Percentiles rank a stretch among this genome's conserved stretches.
Evolutionary conservation across 495 filamentous ascomycete genomes (phyloP).

Genomic region (Aspergillus wentii): DNA sequence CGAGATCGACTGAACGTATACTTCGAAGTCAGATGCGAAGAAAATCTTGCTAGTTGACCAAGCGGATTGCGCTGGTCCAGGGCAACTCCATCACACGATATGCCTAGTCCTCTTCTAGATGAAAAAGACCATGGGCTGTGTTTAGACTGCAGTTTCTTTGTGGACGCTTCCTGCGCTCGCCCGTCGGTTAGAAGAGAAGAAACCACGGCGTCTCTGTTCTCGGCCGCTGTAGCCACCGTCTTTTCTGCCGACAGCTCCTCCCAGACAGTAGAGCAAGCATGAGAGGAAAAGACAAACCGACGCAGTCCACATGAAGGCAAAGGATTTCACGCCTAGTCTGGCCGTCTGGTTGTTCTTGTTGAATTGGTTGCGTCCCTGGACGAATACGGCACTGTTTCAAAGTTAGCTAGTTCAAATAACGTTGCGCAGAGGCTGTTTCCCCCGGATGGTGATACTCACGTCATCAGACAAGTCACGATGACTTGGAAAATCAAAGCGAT

Average conservation of each 20-base stretch:
- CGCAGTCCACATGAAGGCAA: conserved; percentile 83
- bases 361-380: conserved; percentile 72
- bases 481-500: conserved; percentile 59
- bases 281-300: conserved; percentile 65
- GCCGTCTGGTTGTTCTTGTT: conserved; percentile 50
- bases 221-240: conserved; percentile 38
- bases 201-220: conserved; percentile 35
- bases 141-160: conserved; percentile 33
- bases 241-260: conserved; percentile 30
- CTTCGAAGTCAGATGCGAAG: no score
- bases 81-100: no score
- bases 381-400: conserved; percentile 59
- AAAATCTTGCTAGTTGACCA: no score
- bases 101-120: no score
- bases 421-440: not conserved
- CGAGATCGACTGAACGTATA: no score
- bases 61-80: no score
- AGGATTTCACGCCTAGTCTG: conserved; percentile 64
- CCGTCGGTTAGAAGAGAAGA: conserved; percentile 36
- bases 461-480: conserved; percentile 62
- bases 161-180: conserved; percentile 31
- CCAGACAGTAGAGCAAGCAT: conserved; percentile 64
- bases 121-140: not conserved
- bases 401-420: conserved; percentile 11
- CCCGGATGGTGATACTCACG: conserved; percentile 56